phyloP scores from a whole-genome alignment of 2,329 filamentous ascomycete genomes.

The Colletotrichum magnum region DNA sequence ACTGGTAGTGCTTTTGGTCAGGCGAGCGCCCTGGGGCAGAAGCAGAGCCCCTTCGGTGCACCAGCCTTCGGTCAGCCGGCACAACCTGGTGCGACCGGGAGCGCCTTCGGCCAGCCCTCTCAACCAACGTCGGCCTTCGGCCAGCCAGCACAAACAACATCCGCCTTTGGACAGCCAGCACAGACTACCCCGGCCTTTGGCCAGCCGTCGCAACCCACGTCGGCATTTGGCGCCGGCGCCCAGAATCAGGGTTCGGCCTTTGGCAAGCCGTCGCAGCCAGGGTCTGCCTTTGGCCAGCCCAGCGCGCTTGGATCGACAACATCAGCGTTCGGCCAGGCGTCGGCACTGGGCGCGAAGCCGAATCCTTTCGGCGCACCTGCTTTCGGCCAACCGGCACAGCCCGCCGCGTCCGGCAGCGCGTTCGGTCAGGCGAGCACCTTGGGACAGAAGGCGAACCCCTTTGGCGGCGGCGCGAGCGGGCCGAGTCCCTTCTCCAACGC shows the following conservation, averaged over 20 bases:
- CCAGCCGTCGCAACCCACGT: conserved; percentile 50
- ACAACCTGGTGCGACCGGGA: conserved; percentile 42
- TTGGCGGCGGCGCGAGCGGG: conserved; percentile 46
- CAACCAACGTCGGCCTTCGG: conserved; percentile 53
- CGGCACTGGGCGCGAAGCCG: conserved; percentile 50
- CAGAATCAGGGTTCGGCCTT: conserved; percentile 53
- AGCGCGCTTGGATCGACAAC: conserved; percentile 42
- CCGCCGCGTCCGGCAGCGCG: conserved; percentile 33
- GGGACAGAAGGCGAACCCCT: conserved; percentile 56
- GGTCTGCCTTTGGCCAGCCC: conserved; percentile 51
- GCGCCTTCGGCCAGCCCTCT: conserved; percentile 54
- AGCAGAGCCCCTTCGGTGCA: conserved; percentile 49
- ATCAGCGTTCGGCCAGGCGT: conserved; percentile 54
- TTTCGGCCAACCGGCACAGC: conserved; percentile 42
- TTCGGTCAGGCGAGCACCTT: conserved; percentile 57
- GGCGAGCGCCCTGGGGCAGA: conserved; percentile 49
- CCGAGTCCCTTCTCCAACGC: conserved; percentile 40
- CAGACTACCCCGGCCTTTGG: conserved; percentile 53
- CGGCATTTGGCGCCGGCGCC: conserved; percentile 52
- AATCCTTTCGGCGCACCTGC: conserved; percentile 47
- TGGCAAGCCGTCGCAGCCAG: conserved; percentile 51
- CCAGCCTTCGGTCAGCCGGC: conserved; percentile 58
- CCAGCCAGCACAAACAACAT: conserved; percentile 49
- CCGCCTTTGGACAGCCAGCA: conserved; percentile 54
- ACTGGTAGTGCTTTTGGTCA: conserved; percentile 60